A percentile compares a stretch with the other conserved stretches of the same genome.
phyloP scores from a whole-genome alignment of 2,329 filamentous ascomycete species.

The Metarhizium rileyi region DNA sequence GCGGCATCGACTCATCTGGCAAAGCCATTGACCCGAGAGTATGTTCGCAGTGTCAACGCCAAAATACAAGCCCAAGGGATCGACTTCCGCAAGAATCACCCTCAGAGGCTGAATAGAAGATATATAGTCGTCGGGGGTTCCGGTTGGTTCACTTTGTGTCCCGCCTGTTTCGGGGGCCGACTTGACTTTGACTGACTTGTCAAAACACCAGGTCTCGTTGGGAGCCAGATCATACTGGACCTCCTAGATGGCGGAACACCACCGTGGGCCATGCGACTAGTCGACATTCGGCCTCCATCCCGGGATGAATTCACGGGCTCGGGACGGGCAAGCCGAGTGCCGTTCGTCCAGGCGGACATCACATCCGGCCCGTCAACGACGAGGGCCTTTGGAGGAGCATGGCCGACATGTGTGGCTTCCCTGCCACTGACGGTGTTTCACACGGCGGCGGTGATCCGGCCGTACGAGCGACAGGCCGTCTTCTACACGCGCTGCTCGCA shows the following conservation, averaged over 20 bases:
- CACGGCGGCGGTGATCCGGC: constrained; percentile 44
- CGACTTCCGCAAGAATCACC: constrained; percentile 28
- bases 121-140: constrained; percentile 38
- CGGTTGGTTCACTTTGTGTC: constrained; percentile 23
- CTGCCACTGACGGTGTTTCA: constrained; percentile 48
- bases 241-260: constrained; percentile 42
- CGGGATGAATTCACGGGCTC: constrained; percentile 29
- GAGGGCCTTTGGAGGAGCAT: constrained; percentile 36
- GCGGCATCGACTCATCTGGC: constrained; percentile 21
- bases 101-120: constrained; percentile 29
- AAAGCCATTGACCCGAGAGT: constrained; percentile 25
- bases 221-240: constrained; percentile 43
- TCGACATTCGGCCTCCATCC: constrained; percentile 38
- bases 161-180: neutral
- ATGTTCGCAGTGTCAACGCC: constrained; percentile 25
- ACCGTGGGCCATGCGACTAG: constrained; percentile 39
- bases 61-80: constrained; percentile 25
- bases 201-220: constrained; percentile 38
- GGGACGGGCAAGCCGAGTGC: constrained; percentile 24
- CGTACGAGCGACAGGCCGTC: constrained; percentile 34
- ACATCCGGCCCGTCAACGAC: constrained; percentile 32
- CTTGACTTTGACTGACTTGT: neutral
- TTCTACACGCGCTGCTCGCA: constrained; percentile 34
- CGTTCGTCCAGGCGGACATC: constrained; percentile 40
- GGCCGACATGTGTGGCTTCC: constrained; percentile 29